Percentiles rank a stretch among this genome's conserved stretches.
These are phyloP conservation scores for Cyberlindnera mycetangii DNA, from an alignment of 805 yeast genomes.

Conservation along the genomic window DNA sequence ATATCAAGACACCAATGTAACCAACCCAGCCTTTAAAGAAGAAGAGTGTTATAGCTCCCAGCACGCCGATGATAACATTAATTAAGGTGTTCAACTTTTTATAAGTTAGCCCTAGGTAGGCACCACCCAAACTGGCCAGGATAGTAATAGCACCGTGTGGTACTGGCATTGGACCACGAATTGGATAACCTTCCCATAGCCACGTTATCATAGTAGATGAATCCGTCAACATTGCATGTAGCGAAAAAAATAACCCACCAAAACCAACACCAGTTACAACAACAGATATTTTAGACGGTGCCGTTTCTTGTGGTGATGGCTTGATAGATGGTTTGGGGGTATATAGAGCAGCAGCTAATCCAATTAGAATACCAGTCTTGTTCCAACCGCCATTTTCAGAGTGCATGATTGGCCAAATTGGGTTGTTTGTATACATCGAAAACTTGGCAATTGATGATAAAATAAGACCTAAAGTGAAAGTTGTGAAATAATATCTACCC, in stretches of 20 bases:
- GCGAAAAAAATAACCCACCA: slow-evolving; percentile 70
- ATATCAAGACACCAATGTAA: slow-evolving; percentile 68
- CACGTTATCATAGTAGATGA: slow-evolving; percentile 84
- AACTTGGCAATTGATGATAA: slow-evolving; percentile 72
- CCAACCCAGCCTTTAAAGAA: slow-evolving; percentile 65
- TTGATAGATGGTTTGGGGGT: slow-evolving; percentile 39
- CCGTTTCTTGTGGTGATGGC: slow-evolving; percentile 1
- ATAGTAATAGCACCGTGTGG: slow-evolving; percentile 73
- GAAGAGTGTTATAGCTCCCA: slow-evolving; percentile 40
- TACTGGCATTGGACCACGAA: slow-evolving; percentile 81
- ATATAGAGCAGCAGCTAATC: slow-evolving; percentile 59
- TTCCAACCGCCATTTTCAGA: slow-evolving; percentile 84
- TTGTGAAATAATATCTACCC: slow-evolving; percentile 38
- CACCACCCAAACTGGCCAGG: slow-evolving; percentile 55
- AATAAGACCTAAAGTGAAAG: slow-evolving; percentile 70
- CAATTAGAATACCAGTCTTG: slow-evolving; percentile 60
- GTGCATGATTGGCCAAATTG: slow-evolving; percentile 95
- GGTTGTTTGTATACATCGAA: slow-evolving; percentile 81
- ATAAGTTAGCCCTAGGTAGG: slow-evolving; percentile 38
- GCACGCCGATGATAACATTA: slow-evolving; percentile 48
- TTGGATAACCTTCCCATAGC: slow-evolving; percentile 96
- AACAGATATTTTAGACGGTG: too few relatives aligned
- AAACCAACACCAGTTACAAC: slow-evolving; percentile 62
- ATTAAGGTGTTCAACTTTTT: slow-evolving; percentile 22
- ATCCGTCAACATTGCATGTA: slow-evolving; percentile 76